phyloP scores from a whole-genome alignment of 75 land plant species.

The Sequoiadendron giganteum region DNA sequence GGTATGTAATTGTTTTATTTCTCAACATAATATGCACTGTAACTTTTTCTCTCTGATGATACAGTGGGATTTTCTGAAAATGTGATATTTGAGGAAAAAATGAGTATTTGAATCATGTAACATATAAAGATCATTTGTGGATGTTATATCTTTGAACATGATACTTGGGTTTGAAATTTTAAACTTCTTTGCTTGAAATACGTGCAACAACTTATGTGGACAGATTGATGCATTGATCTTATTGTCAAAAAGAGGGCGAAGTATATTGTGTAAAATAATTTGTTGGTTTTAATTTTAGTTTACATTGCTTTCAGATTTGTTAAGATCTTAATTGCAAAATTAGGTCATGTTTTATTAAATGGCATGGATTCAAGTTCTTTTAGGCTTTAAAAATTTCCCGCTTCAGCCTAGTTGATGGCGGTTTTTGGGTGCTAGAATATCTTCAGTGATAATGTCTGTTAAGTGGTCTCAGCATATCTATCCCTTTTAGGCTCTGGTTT shows the following conservation, averaged over 20 bases:
- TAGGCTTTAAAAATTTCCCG: background rate
- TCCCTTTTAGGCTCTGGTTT: background rate
- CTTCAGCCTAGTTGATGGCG: background rate
- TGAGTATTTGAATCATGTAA: background rate
- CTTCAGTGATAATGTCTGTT: background rate
- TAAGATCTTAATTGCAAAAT: background rate
- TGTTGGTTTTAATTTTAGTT: background rate
- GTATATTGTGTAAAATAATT: background rate
- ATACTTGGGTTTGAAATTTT: background rate
- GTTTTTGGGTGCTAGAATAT: background rate
- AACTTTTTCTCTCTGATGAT: background rate
- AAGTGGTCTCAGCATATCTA: background rate
- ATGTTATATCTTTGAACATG: background rate
- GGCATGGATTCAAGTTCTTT: background rate
- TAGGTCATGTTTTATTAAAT: background rate
- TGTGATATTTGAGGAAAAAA: background rate
- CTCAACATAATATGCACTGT: background rate
- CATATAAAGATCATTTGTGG: background rate
- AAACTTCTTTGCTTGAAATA: background rate
- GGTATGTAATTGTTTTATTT: constrained; percentile 36
- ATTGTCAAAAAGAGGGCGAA: background rate
- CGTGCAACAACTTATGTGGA: background rate
- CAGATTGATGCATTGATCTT: background rate
- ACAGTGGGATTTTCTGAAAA: background rate
- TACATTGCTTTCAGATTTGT: background rate